Conservation (phyloP, 805 yeast genomes). For the Nakazawaea pomicola region DNA sequence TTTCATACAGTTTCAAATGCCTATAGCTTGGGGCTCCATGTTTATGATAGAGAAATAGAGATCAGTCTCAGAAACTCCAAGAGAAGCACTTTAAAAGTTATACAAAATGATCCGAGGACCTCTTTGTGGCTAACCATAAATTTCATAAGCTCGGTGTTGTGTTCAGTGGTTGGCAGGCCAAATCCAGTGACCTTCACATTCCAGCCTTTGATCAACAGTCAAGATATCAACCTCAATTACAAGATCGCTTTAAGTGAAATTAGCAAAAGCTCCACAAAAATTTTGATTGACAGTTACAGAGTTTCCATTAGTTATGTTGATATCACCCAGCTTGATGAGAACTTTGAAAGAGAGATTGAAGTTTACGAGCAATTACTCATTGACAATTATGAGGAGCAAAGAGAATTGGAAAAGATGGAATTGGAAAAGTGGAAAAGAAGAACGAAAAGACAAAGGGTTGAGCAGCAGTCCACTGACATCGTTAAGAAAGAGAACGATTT, state of each 20-base stretch:
- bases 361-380: conserved; percentile 29
- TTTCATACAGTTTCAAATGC: conserved; percentile 46
- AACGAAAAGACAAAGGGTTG: conserved; percentile 15
- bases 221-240: conserved; percentile 30
- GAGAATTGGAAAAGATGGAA: conserved; percentile 12
- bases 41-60: conserved; percentile 29
- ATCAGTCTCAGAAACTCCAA: conserved; percentile 22
- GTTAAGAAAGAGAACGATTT: conserved; percentile 11
- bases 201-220: conserved; percentile 27
- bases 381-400: conserved; percentile 15
- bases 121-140: conserved; percentile 48
- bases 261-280: conserved; percentile 40
- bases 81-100: conserved; percentile 23
- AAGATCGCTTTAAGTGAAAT: conserved; percentile 48
- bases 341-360: conserved; percentile 37
- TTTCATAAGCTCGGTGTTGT: conserved; percentile 40
- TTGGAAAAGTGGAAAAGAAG: conserved; percentile 11
- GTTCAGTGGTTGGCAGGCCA: conserved; percentile 49
- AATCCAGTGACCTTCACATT: conserved; percentile 43
- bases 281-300: conserved; percentile 48
- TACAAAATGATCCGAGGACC: conserved; percentile 31
- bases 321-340: conserved; percentile 33
- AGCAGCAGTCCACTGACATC: no score
- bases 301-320: conserved; percentile 37
- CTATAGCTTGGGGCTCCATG: conserved; percentile 48